These are phyloP conservation scores for Mycena galericulata DNA, from an alignment of 768 basidiomycete species.

Conservation along the genomic window DNA sequence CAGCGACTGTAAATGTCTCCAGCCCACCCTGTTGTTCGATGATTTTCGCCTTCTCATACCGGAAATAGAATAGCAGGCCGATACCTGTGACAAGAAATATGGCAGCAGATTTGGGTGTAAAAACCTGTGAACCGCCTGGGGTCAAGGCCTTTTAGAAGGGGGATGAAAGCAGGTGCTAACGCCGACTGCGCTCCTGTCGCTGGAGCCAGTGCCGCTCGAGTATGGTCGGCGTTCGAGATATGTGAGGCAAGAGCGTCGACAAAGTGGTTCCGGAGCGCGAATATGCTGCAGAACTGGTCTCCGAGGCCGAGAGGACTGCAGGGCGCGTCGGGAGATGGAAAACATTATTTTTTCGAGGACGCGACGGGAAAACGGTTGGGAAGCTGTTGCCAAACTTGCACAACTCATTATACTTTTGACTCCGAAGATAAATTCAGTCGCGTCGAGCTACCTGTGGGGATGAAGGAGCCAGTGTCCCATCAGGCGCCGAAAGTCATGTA, in stretches of 20 bases:
- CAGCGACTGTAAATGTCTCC: conserved; percentile 38
- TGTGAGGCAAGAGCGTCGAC: conserved; percentile 16
- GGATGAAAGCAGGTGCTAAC: conserved; percentile 17
- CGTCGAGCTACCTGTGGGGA: conserved; percentile 40
- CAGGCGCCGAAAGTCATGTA: conserved; percentile 89
- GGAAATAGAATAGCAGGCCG: conserved; percentile 90
- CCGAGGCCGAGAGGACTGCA: conserved; percentile 6
- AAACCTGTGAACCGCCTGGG: conserved; percentile 68
- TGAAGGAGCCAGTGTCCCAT: conserved; percentile 88
- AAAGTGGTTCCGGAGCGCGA: neutral
- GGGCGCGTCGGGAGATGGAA: conserved; percentile 28
- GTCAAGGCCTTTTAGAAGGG: neutral
- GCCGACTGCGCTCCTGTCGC: conserved; percentile 25
- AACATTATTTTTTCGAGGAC: conserved; percentile 7
- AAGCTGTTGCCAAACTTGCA: neutral
- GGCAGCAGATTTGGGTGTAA: conserved; percentile 87
- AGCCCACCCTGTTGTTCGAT: conserved; percentile 76
- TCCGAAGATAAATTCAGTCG: neutral
- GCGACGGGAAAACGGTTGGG: neutral
- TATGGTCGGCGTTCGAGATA: conserved; percentile 26
- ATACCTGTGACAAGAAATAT: conserved; percentile 87
- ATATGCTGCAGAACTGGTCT: neutral
- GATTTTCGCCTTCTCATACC: conserved; percentile 84
- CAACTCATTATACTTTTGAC: conserved; percentile 5
- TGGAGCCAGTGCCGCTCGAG: neutral